Evolutionary conservation across 768 basidiomycete genomes (phyloP), one percentile per base, ranked within the genome.

Genomic region (Imleria badia): DNA sequence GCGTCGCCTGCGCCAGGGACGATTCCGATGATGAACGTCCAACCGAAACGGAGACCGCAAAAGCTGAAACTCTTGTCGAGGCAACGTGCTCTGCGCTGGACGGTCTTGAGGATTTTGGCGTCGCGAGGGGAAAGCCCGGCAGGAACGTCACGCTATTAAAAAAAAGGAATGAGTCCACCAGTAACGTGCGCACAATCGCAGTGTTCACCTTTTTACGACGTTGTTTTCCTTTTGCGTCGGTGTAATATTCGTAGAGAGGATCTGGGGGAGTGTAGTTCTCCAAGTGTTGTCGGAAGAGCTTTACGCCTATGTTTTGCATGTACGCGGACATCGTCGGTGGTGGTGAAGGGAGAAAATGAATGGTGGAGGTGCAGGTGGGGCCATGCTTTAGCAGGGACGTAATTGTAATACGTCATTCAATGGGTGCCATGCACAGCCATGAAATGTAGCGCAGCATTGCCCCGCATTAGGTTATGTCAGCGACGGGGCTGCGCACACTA

Each of bases 41-140:
- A 94, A 0, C 94, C 94, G 55, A 96, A 93, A 13, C 84, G 82
- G 49, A 95, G 66, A 11, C 94, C 92, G 56, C 85, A 88, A 2
- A 96, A 30, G 40, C 67, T 76, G 76, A 97, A 91, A 3, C 90
- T 85, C 70, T 91, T 94, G 74, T 97, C 94, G 51, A 97, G 85
- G 66, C 86, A 83, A 62, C 89, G 90, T 1, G 92, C 93, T 7
- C 92, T 78, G 33, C 79, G 77, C 64, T 89, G 83, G 31, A 97
- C 84, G 19, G 85, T 81, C 60, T 80, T 80, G 39, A 97, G 77
- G 46, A 94, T 86, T 45, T 81, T 81, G 35, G 81, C 80, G 60
- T 97, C 95, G 22, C 88, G 81, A 15, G 78, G 68, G 0, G 89
- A 89, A 3, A 97, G 78, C 0, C 93, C 93, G 10, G 83, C 82